Percentiles rank a stretch among this genome's conserved stretches.
These are phyloP conservation scores for Ascomycota sp. DNA, from an alignment of 2,329 filamentous ascomycete species.

Conservation along the genomic window DNA sequence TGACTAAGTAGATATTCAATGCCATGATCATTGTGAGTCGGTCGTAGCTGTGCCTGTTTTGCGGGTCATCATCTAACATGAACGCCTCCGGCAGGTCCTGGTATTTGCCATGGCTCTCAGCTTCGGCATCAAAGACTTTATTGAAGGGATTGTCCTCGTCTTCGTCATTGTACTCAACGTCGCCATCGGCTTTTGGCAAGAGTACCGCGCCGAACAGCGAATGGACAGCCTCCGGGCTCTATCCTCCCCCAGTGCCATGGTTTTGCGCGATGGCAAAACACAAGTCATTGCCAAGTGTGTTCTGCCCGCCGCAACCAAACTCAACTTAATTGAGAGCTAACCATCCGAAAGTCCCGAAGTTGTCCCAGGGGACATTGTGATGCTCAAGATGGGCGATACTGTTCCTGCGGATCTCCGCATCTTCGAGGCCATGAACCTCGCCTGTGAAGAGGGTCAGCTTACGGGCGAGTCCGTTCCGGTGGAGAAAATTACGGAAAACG, in stretches of 20 bases:
- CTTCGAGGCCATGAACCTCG: constrained; percentile 57
- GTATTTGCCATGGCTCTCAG: constrained; percentile 57
- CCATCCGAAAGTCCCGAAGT: constrained; percentile 28
- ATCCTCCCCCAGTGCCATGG: constrained; percentile 41
- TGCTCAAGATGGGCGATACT: constrained; percentile 51
- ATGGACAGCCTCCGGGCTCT: constrained; percentile 43
- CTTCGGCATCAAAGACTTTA: constrained; percentile 45
- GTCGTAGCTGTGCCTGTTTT: neutral
- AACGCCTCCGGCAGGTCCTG: constrained; percentile 39
- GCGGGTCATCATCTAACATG: neutral
- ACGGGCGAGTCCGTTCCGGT: constrained; percentile 60
- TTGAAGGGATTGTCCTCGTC: constrained; percentile 46
- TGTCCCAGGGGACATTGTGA: constrained; percentile 51
- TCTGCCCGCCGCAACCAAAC: no score
- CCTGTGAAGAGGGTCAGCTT: constrained; percentile 58
- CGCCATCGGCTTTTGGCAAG: constrained; percentile 44
- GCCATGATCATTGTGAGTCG: constrained; percentile 50
- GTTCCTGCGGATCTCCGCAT: constrained; percentile 53
- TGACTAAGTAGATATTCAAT: constrained; percentile 54
- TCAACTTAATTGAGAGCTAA: no score
- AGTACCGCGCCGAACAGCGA: constrained; percentile 43
- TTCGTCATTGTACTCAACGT: constrained; percentile 52
- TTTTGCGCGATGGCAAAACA: constrained; percentile 37
- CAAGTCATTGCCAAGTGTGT: constrained; percentile 36
- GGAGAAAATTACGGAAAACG: constrained; percentile 38